Evolutionary conservation across 202 grass and related monocot species (phyloP).

Genomic region (Panicum hallii): DNA sequence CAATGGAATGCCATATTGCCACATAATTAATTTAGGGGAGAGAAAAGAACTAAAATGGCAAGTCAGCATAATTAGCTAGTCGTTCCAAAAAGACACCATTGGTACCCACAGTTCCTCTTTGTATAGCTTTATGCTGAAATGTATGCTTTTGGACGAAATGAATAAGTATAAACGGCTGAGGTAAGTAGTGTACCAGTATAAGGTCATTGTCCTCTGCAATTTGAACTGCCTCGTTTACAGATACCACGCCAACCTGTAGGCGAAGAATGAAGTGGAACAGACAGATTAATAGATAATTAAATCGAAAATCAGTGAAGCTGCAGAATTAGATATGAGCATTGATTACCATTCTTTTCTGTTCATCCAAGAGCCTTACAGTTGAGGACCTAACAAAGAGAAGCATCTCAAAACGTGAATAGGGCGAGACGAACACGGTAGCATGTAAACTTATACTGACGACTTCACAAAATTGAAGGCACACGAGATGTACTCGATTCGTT

Average conservation of each 20-base stretch:
- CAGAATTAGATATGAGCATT: conserved; percentile 43
- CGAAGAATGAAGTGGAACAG: conserved; percentile 13
- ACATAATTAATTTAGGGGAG: no score
- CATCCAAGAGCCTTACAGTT: conserved; percentile 88
- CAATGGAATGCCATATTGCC: no score
- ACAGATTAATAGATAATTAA: conserved; percentile 16
- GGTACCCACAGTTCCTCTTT: not conserved
- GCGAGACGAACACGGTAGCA: not conserved
- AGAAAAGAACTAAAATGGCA: no score
- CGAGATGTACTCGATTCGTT: conserved; percentile 63
- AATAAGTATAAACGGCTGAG: not conserved
- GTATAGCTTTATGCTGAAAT: not conserved
- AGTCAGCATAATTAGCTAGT: no score
- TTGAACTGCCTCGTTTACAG: conserved; percentile 70
- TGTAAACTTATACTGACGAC: not conserved
- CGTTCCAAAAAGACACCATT: no score
- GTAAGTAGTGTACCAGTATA: conserved; percentile 64
- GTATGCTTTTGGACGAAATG: not conserved
- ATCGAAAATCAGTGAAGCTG: not conserved
- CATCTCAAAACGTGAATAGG: conserved; percentile 10
- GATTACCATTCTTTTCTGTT: conserved; percentile 89
- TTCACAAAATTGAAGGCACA: not conserved
- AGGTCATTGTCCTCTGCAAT: conserved; percentile 75
- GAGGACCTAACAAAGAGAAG: conserved; percentile 65
- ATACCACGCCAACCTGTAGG: conserved; percentile 74